Evolutionary conservation across 768 basidiomycete species (phyloP).

Genomic region (Clitopilus hobsonii): DNA sequence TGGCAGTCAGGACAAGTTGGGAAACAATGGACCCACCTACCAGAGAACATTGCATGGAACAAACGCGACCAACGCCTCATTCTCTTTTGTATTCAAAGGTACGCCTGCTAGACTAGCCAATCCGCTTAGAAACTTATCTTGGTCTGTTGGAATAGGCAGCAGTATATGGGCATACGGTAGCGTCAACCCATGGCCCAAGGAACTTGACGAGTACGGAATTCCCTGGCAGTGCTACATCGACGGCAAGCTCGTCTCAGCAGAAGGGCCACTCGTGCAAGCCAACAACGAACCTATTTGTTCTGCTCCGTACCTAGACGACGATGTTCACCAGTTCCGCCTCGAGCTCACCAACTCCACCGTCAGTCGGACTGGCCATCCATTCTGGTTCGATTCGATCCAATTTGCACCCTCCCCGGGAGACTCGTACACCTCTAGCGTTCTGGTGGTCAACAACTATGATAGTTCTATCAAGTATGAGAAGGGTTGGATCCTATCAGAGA

Average conservation of each 20-base stretch:
- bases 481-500: background rate
- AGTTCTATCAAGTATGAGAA: background rate
- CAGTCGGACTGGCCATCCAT: no score
- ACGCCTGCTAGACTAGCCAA: background rate
- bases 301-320: background rate
- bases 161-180: background rate
- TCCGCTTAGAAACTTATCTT: background rate
- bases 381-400: background rate
- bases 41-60: background rate
- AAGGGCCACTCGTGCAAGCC: background rate
- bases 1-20: background rate
- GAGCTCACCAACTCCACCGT: background rate
- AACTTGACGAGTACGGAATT: background rate
- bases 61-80: background rate
- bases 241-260: background rate
- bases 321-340: background rate
- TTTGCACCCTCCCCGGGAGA: background rate
- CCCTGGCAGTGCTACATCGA: background rate
- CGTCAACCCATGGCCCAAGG: background rate
- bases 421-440: background rate
- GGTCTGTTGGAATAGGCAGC: background rate
- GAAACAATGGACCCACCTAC: background rate
- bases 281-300: background rate
- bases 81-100: background rate
- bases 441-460: background rate